Base-by-base conservation (phyloP, 768 basidiomycete genomes). In the Boletus sensibilis region DNA sequence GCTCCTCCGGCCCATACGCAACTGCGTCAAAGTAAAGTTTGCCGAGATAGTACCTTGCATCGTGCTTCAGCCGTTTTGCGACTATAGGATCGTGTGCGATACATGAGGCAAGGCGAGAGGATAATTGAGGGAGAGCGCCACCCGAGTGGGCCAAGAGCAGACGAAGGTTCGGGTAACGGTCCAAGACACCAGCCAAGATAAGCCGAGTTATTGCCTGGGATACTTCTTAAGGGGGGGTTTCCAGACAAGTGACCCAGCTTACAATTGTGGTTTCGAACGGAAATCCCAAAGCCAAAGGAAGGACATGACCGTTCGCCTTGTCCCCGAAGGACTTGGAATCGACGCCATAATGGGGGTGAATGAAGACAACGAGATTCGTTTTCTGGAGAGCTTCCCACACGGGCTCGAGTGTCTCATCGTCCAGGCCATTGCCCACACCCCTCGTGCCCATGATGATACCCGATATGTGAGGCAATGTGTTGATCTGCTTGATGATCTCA, bases 221-320 rank as follows among this genome's bases (percentile, higher is more conserved):
- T 50, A 33, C n/a, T 31, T 35, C 13, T 50, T 68, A 3, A 68
- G 57, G 35, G 14, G 14, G 11, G 20, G 8, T 9, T 45, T 33
- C 21, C 10, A 53, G 52, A 52, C 16, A 27, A 49, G 44, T 5
- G 38, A 41, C 14, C 14, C 20, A 40, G 76, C 88, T 68, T 62
- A 92, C 91, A 33, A 84, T 85, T 5, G 93, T 93, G 18, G 92
- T 94, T 74, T 94, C 93, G 64, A 94, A 88, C 3, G 92, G 92
- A 72, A 95, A 94, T 1, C 93, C 92, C 16, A 93, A 78, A 1
- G 91, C 90, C 50, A 94, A 81, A 3, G 92, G 88, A 29, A 95
- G 82, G 38, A 93, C 93, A 60, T 94, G 93, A 0, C 93, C 93
- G 61, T 94, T 94, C 40, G 85, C 81, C 57, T 77, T 82, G 53